A percentile compares a stretch with the other conserved stretches of the same genome.
These are phyloP conservation scores for Aphanomyces stellatus DNA, from an alignment of 352 stramenopile species.

Conservation along the genomic window DNA sequence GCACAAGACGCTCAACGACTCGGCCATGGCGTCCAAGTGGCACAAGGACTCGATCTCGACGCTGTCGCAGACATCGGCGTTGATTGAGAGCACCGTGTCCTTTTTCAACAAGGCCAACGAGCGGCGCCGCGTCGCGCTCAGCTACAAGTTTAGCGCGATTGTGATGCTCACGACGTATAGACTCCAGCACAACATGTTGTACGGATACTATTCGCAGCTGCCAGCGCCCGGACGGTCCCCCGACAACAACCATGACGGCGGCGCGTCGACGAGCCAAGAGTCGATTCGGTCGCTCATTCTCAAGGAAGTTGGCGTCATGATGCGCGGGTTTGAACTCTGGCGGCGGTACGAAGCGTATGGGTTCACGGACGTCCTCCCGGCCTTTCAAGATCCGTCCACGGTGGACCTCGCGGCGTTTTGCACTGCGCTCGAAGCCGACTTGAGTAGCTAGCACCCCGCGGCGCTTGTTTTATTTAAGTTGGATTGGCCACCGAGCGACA, in stretches of 20 bases:
- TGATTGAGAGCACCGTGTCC: slow-evolving; percentile 74
- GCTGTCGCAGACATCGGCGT: slow-evolving; percentile 58
- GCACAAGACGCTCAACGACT: slow-evolving; percentile 60
- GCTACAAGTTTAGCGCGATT: slow-evolving; percentile 76
- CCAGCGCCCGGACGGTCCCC: slow-evolving; percentile 69
- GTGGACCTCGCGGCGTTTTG: slow-evolving; percentile 60
- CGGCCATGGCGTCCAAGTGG: slow-evolving; percentile 45
- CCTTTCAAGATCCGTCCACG: slow-evolving; percentile 61
- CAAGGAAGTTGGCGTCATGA: slow-evolving; percentile 79
- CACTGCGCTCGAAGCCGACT: slow-evolving; percentile 56
- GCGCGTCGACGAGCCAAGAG: slow-evolving; percentile 23
- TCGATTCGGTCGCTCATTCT: slow-evolving; percentile 56
- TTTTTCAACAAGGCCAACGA: slow-evolving; percentile 51
- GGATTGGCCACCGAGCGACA: too few species aligned
- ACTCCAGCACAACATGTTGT: slow-evolving; percentile 71
- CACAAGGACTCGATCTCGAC: slow-evolving; percentile 61
- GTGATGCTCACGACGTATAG: slow-evolving; percentile 74
- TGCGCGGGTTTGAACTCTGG: slow-evolving; percentile 85
- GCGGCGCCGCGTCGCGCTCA: slow-evolving; percentile 54
- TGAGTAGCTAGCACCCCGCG: slow-evolving; percentile 19
- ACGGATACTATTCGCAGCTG: slow-evolving; percentile 70
- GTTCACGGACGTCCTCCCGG: slow-evolving; percentile 57
- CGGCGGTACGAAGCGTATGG: slow-evolving; percentile 58
- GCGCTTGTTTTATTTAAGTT: background rate
- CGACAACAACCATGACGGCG: slow-evolving; percentile 27